Conservation (phyloP, 2,329 filamentous ascomycete species). For the Chaetomium sp. region DNA sequence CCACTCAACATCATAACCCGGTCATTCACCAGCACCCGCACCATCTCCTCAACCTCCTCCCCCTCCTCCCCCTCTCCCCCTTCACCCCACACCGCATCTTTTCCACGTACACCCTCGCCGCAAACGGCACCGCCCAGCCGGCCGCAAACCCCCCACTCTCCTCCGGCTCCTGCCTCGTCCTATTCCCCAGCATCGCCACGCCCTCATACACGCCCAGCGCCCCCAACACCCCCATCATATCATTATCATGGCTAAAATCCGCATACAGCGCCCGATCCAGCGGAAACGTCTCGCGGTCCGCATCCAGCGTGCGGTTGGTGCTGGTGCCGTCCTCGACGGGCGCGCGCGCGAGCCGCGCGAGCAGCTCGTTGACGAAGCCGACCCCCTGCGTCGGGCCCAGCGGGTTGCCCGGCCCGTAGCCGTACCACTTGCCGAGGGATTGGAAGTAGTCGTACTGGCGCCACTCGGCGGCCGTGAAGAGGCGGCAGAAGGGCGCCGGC, state of each 20-base stretch:
- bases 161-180: conserved; percentile 51
- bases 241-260: conserved; percentile 91
- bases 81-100: conserved; percentile 69
- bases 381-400: conserved; percentile 84
- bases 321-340: conserved; percentile 73
- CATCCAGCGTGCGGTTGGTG: conserved; percentile 77
- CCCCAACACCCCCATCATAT: conserved; percentile 74
- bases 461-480: conserved; percentile 78
- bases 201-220: conserved; percentile 78
- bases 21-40: conserved; percentile 82
- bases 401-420: conserved; percentile 73
- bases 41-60: conserved; percentile 62
- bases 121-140: conserved; percentile 81
- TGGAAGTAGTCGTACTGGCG: conserved; percentile 77
- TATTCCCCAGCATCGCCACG: conserved; percentile 60
- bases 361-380: conserved; percentile 84
- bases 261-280: conserved; percentile 71
- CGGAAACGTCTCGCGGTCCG: conserved; percentile 69
- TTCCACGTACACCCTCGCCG: conserved; percentile 79
- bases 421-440: conserved; percentile 82
- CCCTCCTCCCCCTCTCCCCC: conserved; percentile 46
- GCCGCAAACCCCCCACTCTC: conserved; percentile 70
- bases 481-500: conserved; percentile 70
- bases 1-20: conserved; percentile 71
- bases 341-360: conserved; percentile 72